Conservation (phyloP, 495 filamentous ascomycete genomes). For the Hyaloscypha hepaticicola region DNA sequence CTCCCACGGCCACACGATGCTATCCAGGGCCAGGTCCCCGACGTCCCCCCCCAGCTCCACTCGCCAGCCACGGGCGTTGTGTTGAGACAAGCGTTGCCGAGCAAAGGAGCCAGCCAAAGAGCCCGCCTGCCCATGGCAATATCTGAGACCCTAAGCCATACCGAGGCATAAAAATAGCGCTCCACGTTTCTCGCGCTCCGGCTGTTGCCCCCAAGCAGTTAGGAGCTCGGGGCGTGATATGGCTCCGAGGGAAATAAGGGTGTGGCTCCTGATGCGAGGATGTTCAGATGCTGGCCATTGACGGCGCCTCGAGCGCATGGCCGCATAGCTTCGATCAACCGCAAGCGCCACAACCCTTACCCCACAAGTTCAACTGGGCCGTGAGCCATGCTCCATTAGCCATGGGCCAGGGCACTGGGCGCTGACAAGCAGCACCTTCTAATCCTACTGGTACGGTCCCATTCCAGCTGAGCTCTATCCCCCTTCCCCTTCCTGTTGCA, state of each 20-base stretch:
- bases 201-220: background rate
- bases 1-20: background rate
- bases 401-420: background rate
- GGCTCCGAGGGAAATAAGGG: background rate
- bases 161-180: background rate
- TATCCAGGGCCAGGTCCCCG: background rate
- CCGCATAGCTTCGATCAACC: background rate
- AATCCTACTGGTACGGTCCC: no score
- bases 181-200: background rate
- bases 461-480: background rate
- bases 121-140: background rate
- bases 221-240: background rate
- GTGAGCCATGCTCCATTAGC: background rate
- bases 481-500: background rate
- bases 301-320: background rate
- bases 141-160: background rate
- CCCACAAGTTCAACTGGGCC: constrained; percentile 4
- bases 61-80: background rate
- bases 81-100: constrained; percentile 1
- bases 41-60: background rate
- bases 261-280: background rate
- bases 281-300: background rate
- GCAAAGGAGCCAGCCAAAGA: no score
- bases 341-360: background rate
- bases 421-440: no score